These are phyloP conservation scores for Colletotrichum zoysiae DNA, from an alignment of 2,329 filamentous ascomycete genomes.

Conservation along the genomic window DNA sequence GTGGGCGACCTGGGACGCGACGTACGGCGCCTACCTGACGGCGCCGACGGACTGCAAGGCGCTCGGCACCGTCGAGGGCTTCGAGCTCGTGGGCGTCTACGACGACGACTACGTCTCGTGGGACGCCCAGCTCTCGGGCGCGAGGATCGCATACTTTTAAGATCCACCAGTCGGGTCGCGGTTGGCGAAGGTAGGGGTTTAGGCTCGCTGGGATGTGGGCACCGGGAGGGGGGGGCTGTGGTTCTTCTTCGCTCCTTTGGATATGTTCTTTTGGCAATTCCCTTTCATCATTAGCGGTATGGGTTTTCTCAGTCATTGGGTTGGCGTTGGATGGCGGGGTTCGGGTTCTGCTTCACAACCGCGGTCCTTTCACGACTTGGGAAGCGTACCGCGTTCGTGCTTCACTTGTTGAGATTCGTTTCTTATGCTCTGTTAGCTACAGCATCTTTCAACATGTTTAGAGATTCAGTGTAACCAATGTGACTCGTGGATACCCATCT, in stretches of 20 bases:
- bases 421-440: neutral
- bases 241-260: constrained; percentile 15
- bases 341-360: neutral
- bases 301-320: no score
- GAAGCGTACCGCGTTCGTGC: neutral
- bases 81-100: constrained; percentile 42
- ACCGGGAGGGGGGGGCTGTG: neutral
- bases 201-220: neutral
- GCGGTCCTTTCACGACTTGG: constrained; percentile 1
- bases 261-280: neutral
- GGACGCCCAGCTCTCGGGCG: constrained; percentile 26
- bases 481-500: neutral
- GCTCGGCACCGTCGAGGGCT: constrained; percentile 33
- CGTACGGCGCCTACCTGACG: constrained; percentile 36
- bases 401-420: neutral
- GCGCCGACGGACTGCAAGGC: constrained; percentile 40
- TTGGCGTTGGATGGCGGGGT: constrained; percentile 3
- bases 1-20: constrained; percentile 38
- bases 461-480: no score
- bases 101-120: constrained; percentile 40
- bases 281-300: neutral
- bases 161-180: neutral
- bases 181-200: no score
- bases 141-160: constrained; percentile 39
- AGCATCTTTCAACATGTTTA: neutral